Conservation (phyloP, 768 basidiomycete genomes). For the Favolaschia claudopus region DNA sequence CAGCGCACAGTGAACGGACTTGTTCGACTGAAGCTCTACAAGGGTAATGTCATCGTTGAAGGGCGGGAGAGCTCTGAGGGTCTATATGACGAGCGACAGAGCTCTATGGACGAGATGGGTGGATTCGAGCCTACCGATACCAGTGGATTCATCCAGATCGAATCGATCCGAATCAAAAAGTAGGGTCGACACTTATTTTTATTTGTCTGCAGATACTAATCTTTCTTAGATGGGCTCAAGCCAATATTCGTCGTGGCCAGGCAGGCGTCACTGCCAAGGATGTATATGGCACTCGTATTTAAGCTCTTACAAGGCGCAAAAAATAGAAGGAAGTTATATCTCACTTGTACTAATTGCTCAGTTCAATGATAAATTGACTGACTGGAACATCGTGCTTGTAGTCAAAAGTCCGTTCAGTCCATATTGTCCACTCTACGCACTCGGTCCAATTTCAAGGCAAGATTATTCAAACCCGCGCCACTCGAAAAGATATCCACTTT, state of each 20-base stretch:
- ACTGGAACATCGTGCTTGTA: too few relatives aligned
- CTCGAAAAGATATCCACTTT: too few relatives aligned
- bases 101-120: slow-evolving; percentile 98
- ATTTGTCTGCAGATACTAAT: slow-evolving; percentile 6
- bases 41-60: slow-evolving; percentile 94
- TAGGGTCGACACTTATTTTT: slow-evolving; percentile 57
- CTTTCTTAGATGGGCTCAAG: slow-evolving; percentile 78
- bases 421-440: too few relatives aligned
- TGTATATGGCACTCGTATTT: slow-evolving; percentile 76
- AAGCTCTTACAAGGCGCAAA: too few relatives aligned
- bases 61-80: slow-evolving; percentile 92
- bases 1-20: slow-evolving; percentile 96
- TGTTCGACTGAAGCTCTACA: slow-evolving; percentile 91
- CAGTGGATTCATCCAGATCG: slow-evolving; percentile 95
- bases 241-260: slow-evolving; percentile 86
- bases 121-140: slow-evolving; percentile 98
- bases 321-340: too few relatives aligned
- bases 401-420: too few relatives aligned
- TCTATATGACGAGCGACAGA: slow-evolving; percentile 93
- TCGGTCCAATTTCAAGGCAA: too few relatives aligned
- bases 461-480: too few relatives aligned
- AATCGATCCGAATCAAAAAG: slow-evolving; percentile 98
- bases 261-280: slow-evolving; percentile 79
- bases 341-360: too few relatives aligned
- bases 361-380: too few relatives aligned